Evolutionary conservation across 1,139 yeast species (phyloP).

Genomic region (Taphrina deformans): DNA sequence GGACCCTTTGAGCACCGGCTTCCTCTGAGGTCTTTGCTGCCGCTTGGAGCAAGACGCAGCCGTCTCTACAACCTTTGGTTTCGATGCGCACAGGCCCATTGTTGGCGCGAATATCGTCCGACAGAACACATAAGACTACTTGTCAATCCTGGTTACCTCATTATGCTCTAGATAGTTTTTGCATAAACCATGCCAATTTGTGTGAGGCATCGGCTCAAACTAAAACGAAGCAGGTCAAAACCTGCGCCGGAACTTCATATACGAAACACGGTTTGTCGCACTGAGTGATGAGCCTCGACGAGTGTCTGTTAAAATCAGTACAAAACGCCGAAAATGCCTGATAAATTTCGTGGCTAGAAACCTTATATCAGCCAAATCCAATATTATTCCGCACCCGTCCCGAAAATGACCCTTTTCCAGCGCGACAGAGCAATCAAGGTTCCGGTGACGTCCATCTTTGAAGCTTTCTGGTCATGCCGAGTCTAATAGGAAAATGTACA

Average conservation of each 20-base stretch:
- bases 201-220: neutral
- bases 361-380: conserved; percentile 3
- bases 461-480: no score
- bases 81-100: neutral
- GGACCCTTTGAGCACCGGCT: neutral
- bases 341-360: neutral
- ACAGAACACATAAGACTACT: no score
- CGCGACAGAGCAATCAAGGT: no score
- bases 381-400: no score
- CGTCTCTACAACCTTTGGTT: neutral
- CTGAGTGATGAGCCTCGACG: no score
- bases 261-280: neutral
- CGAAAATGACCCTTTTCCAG: no score
- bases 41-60: neutral
- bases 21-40: neutral
- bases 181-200: no score
- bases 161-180: neutral
- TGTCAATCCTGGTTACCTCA: no score
- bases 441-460: no score
- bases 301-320: no score
- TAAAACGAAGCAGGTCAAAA: neutral
- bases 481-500: neutral
- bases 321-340: no score
- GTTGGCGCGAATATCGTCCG: no score
- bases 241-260: neutral